Conservation (phyloP, 495 filamentous ascomycete genomes). For the Penicillium argentinense region DNA sequence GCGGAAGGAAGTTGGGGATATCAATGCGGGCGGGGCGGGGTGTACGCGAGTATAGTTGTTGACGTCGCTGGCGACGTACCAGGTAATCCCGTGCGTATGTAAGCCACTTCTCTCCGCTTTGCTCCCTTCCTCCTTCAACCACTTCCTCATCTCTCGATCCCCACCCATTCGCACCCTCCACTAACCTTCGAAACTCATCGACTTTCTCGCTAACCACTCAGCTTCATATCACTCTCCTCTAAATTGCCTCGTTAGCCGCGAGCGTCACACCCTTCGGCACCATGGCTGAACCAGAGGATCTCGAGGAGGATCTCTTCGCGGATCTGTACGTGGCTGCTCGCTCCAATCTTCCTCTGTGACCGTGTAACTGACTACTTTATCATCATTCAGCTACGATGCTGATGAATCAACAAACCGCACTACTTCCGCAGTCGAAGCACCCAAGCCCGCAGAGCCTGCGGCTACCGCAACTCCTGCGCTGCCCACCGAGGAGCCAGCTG, state of each 20-base stretch:
- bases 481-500: constrained; percentile 20
- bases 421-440: constrained; percentile 31
- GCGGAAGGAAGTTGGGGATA: too few relatives aligned
- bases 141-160: constrained; percentile 12
- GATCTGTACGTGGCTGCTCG: constrained; percentile 70
- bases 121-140: constrained; percentile 22
- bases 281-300: constrained; percentile 87
- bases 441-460: constrained; percentile 29
- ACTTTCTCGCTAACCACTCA: too few relatives aligned
- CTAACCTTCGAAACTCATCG: too few relatives aligned
- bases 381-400: constrained; percentile 73
- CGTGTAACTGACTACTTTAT: constrained; percentile 6
- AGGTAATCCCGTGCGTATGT: constrained; percentile 15
- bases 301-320: constrained; percentile 97
- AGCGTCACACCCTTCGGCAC: constrained; percentile 7
- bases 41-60: not conserved
- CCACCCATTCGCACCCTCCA: too few relatives aligned
- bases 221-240: constrained; percentile 4
- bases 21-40: too few relatives aligned
- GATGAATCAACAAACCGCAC: constrained; percentile 60
- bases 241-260: constrained; percentile 4
- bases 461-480: constrained; percentile 22
- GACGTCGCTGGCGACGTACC: constrained; percentile 2
- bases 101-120: constrained; percentile 16
- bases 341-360: not conserved